Base-by-base conservation (phyloP, 352 stramenopile species). In the Phytophthora aleatoria region DNA sequence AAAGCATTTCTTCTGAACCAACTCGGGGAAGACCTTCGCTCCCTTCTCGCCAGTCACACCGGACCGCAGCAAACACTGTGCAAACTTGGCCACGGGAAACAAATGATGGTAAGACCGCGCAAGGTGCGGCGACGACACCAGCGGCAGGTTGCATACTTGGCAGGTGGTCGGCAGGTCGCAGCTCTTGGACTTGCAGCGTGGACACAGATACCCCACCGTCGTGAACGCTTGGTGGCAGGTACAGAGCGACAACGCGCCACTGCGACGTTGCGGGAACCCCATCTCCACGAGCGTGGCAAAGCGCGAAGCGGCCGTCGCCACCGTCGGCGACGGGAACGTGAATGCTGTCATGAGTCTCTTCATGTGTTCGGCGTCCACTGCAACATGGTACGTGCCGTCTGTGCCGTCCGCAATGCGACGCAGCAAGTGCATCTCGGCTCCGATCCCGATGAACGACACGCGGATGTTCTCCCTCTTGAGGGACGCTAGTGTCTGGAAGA, bases 91-190 rank as follows among this genome's bases (percentile, higher is more conserved):
- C 8, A 99, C 92, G 3, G 97, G 97, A 68, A 99, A 99, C 51
- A 99, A 85, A 77, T 99, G 97, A 74, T 99, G 97, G 81, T 99
- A 99, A 5, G 92, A 98, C 20, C 97, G 83, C 59, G 97, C 96
- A 13, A 99, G 83, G 70, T 99, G 97, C n/a, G 97, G 95, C 39
- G 96, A 98, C 53, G 97, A 92, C 31, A 95, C 96, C n/a, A 99
- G 81, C 61, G 97, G 93, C 51, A 99, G 71, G 61, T 96, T 97
- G 78, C 97, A 99, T 26, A 99, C 95, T 57, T 96, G 86, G 82
- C 97, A 99, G 56, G 96, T 94, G 1, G 89, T 97, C 20, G 97
- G 97, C 5, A 99, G 74, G 62, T 99, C 96, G 38, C 94, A 97
- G 68, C 89, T 96, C 71, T 98, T 97, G 47, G 93, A 91, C 65